Evolutionary conservation across 352 stramenopile genomes (phyloP), one percentile per base, ranked within the genome.

Genomic region (Pythium brachiatum): DNA sequence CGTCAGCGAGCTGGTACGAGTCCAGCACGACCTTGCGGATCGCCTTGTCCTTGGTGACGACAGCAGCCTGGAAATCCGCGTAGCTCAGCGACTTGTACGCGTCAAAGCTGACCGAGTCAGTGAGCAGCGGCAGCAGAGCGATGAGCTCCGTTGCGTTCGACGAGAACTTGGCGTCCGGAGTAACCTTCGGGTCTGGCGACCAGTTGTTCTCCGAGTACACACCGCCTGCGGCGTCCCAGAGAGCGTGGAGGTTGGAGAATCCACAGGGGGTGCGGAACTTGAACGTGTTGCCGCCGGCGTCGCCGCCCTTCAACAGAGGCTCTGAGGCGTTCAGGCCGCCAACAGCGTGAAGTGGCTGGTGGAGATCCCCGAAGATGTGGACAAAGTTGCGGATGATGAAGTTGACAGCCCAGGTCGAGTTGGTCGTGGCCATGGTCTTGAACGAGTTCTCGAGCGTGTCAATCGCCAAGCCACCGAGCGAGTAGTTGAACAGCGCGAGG

Each of bases 231-330:
- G 68, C 69, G 27, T 91, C 82, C 74, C 76, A 91, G 15, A 88
- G 63, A 4, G 79, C 76, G 62, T 91, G 82, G 29, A 88, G 60
- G 76, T 91, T 91, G 44, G 60, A 74, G 62, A 76, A 78, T 69
- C 34, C 82, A 89, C 5, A 34, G 0, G 36, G 36, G 9, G 36
- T 20, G 36, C 36, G 36, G 36, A 43, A 43, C 12, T 43, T 21
- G 36, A 43, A 43, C 36, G 36, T 23, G 39, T 47, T 47, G 39
- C 39, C 39, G n/a, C 39, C 39, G 18, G 39, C 39, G 39, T 47
- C 16, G n/a, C 39, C 39, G 4, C 39, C 39, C 39, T 25, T 25
- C 15, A 47, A 16, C 18, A 21, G 39, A 11, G 39, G 39, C 39
- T 47, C 39, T 2, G 39, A 47, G 4, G 39, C 52, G 52, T 39